Evolutionary conservation across 2,329 filamentous ascomycete species (phyloP).

Genomic region (Trichoderma polysporum): DNA sequence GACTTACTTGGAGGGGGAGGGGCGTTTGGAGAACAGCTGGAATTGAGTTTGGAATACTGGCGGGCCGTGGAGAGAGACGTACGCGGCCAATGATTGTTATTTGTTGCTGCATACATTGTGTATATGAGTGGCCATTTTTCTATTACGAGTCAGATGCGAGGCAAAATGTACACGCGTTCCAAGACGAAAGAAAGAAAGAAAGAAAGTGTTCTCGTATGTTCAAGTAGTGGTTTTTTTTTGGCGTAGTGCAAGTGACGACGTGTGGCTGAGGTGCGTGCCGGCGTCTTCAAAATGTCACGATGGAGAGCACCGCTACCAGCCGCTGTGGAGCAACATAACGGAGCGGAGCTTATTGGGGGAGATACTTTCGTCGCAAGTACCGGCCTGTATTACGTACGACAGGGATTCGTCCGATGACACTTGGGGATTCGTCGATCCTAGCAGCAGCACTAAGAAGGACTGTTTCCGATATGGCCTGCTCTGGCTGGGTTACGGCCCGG

Average conservation of each 20-base stretch:
- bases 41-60: not conserved
- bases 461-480: not conserved
- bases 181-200: not conserved
- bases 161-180: slow-evolving; percentile 17
- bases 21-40: not conserved
- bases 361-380: not conserved
- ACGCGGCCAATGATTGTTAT: not conserved
- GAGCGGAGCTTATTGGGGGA: not conserved
- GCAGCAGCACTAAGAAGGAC: not conserved
- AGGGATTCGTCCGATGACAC: not conserved
- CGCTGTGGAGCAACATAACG: not conserved
- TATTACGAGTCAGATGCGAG: slow-evolving; percentile 3
- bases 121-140: not conserved
- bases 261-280: not conserved
- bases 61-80: not conserved
- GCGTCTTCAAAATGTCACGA: not conserved
- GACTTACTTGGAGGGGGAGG: not conserved
- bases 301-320: not conserved
- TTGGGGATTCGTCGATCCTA: not conserved
- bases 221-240: not conserved
- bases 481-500: not conserved
- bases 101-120: not conserved
- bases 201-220: not conserved
- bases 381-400: not conserved
- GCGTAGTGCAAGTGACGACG: not conserved